Evolutionary conservation across 371 early-diverging fungal genomes (phyloP), one percentile per base, ranked within the genome.

Genomic region (Mucor irregularis): DNA sequence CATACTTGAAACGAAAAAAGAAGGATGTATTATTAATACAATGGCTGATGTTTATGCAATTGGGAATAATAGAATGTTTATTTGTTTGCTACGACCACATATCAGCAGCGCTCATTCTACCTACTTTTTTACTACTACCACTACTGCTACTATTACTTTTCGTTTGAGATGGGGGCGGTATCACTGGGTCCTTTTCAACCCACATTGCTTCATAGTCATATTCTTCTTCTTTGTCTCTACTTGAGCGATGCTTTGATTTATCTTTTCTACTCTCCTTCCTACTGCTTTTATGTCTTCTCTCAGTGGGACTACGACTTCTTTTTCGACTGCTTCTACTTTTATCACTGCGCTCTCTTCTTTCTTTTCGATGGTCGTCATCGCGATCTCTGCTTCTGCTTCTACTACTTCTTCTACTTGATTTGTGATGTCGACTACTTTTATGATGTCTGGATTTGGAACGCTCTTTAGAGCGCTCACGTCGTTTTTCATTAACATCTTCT

Each of bases 111-210:
- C 56, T 64, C 53, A 56, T 61, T 45, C 69, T 37, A 38, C 52
- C 53, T 42, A 48, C 38, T 10, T 29, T 38, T 19, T 17, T 51
- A 17, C 43, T 35, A 28, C 16, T 30, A 19, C 14, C 22, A 16
- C 14, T 13, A 2, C 5, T 39, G 0, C 40, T 43, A n/a, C n/a
- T n/a, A n/a, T n/a, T n/a, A n/a, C n/a, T n/a, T n/a, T n/a, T n/a
- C n/a, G n/a, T n/a, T n/a, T n/a, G n/a, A n/a, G n/a, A n/a, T n/a
- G n/a, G n/a, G 9, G 19, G 4, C 7, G 31, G 19, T 17, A 47
- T 25, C 38, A 50, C 50, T 17, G 57, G 61, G 31, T 66, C 62
- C 47, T 71, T 76, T 56, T 76, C 77, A 1, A 76, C 74, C 77
- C 77, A 76, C 42, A 60, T 48, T 0, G 37, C 65, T 37, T 64